Evolutionary conservation across 2,329 filamentous ascomycete species (phyloP).

Genomic region (Aspergillus spinulosporus): DNA sequence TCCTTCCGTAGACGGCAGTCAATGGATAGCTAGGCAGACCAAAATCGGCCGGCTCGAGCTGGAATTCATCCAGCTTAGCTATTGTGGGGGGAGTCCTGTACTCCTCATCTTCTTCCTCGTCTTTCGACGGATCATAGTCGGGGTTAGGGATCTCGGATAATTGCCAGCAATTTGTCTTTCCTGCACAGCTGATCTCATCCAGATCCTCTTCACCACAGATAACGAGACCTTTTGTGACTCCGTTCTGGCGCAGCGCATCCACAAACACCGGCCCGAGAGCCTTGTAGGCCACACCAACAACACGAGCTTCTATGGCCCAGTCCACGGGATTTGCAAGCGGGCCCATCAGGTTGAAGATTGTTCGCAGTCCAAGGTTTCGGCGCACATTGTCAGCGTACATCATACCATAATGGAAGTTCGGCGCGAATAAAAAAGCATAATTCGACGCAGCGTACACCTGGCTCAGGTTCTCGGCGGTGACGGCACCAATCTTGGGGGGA

Average conservation of each 20-base stretch:
- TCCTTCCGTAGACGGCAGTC: constrained; percentile 75
- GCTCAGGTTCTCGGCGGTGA: constrained; percentile 70
- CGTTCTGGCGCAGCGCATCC: constrained; percentile 74
- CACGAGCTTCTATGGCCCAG: constrained; percentile 77
- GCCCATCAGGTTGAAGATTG: constrained; percentile 95
- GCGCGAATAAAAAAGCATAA: constrained; percentile 94
- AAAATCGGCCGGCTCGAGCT: constrained; percentile 79
- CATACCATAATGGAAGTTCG: constrained; percentile 96
- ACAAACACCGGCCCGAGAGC: constrained; percentile 87
- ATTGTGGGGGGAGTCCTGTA: constrained; percentile 42
- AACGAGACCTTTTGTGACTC: constrained; percentile 79
- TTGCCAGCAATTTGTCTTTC: constrained; percentile 85
- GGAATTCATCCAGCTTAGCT: constrained; percentile 72
- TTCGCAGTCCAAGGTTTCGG: constrained; percentile 86
- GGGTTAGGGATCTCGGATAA: constrained; percentile 57
- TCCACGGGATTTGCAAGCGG: constrained; percentile 90
- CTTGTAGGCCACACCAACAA: constrained; percentile 88
- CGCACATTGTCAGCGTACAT: constrained; percentile 82
- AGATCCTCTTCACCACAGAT: constrained; percentile 94
- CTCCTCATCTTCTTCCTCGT: constrained; percentile 48
- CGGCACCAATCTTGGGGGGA: constrained; percentile 70
- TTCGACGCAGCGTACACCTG: constrained; percentile 76
- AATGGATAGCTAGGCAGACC: constrained; percentile 75
- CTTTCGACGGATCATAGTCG: constrained; percentile 38
- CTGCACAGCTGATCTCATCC: constrained; percentile 92